These are phyloP conservation scores for Rhizopus stolonifer DNA, from an alignment of 371 early-diverging fungal species.

Conservation along the genomic window DNA sequence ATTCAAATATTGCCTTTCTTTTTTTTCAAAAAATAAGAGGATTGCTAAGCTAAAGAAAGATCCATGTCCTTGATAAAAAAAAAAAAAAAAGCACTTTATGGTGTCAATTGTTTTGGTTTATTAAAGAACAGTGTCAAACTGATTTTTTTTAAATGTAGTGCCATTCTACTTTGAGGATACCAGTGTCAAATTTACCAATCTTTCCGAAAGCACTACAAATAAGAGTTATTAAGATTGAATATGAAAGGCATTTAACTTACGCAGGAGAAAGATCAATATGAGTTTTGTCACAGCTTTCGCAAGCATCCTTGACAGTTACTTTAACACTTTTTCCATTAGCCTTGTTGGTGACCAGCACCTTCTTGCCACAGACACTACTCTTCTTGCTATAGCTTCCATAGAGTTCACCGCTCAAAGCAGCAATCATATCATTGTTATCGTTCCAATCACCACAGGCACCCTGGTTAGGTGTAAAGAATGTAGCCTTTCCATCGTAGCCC, in stretches of 20 bases:
- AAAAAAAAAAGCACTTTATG: not conserved
- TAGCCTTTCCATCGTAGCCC: conserved; percentile 26
- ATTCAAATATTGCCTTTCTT: too few relatives aligned
- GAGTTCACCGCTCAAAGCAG: conserved; percentile 26
- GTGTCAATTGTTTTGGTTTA: not conserved
- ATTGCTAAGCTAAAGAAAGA: not conserved
- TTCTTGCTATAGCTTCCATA: conserved; percentile 37
- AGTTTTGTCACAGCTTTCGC: conserved; percentile 26
- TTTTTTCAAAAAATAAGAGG: too few relatives aligned
- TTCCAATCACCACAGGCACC: conserved; percentile 44
- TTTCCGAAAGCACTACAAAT: conserved; percentile 30
- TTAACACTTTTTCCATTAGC: conserved; percentile 34
- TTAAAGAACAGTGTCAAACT: not conserved
- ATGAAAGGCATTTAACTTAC: conserved; percentile 13
- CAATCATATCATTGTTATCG: conserved; percentile 29
- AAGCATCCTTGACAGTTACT: conserved; percentile 37
- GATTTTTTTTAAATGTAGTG: conserved; percentile 10
- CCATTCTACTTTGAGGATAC: conserved; percentile 41
- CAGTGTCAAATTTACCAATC: conserved; percentile 28
- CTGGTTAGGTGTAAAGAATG: conserved; percentile 38
- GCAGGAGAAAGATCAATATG: conserved; percentile 40
- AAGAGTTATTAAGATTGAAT: not conserved
- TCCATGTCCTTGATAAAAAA: not conserved
- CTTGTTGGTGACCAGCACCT: conserved; percentile 30
- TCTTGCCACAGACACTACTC: conserved; percentile 32